Base-by-base conservation (phyloP, 768 basidiomycete species). In the Chiua virens region DNA sequence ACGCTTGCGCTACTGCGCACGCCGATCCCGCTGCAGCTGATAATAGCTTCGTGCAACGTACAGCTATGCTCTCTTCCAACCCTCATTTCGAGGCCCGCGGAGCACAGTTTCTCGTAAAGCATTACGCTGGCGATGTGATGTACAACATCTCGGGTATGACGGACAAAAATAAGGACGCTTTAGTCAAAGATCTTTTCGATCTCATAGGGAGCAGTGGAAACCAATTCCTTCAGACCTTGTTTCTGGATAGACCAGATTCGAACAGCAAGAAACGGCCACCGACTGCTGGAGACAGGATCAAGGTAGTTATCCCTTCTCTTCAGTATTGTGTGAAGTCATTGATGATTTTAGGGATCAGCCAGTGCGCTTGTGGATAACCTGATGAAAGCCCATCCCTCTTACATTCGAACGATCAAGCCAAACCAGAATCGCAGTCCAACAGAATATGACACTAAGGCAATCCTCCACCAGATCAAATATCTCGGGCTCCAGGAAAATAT, bases 401-500 rank as follows among this genome's bases (percentile, higher is more conserved):
- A 99, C 71, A 99, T 99, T 57, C 91, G 97, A 49, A 99, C 97
- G 5, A 98, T 99, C 75, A 99, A 99, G 71, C 92, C 97, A 13
- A 99, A 99, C 67, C 89, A 97, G 75, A 96, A 99, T 66, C 86
- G 95, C 41, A 95, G 92, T 57, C 68, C 86, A 11, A 80, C 85
- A 10, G 97, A 99, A 72, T 98, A 96, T 66, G 94, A 99, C 63
- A 77, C 78, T 39, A 98, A 98, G 68, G 94, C 93, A 13, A 90
- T 99, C 53, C 76, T 99, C 38, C 97, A 99, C 74, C 97, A 99
- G 71, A 93, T 99, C 77, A 98, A 99, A 70, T 99, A 99, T 68
- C 86, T 99, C 37, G 97, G 97, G 64, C 73, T 99, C 49, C 93
- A 99, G 68, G 97, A 99, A 71, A 99, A 99, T 65, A 98, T 99